phyloP scores from a whole-genome alignment of 2,329 filamentous ascomycete species.

The Ceratocystiopsis sp. region DNA sequence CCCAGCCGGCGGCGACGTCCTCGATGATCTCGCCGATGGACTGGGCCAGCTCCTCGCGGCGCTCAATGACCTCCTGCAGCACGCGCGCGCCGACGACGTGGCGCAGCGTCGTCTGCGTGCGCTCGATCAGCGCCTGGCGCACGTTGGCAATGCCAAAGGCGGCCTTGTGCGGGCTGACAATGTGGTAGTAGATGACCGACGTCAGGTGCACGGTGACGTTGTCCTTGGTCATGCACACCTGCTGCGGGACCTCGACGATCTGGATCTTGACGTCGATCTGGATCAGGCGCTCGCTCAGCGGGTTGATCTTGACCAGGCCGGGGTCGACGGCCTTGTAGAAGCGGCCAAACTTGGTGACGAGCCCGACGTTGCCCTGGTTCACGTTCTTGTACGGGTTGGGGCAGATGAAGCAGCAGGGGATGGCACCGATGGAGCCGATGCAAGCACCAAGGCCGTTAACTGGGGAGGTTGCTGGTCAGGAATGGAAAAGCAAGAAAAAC shows the following conservation, averaged over 20 bases:
- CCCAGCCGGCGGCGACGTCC: conserved; percentile 85
- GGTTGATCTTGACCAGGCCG: conserved; percentile 94
- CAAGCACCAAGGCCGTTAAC: conserved; percentile 44
- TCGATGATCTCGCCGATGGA: conserved; percentile 96
- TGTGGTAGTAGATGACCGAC: conserved; percentile 98
- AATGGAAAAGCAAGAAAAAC: background rate
- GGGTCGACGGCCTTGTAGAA: conserved; percentile 95
- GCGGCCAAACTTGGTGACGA: conserved; percentile 87
- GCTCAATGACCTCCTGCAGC: conserved; percentile 95
- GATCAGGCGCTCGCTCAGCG: conserved; percentile 72
- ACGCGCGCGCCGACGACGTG: conserved; percentile 93
- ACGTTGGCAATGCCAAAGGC: conserved; percentile 94
- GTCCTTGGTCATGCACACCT: conserved; percentile 99
- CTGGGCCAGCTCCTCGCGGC: conserved; percentile 88
- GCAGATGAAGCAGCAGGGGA: conserved; percentile 82
- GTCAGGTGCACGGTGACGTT: conserved; percentile 90
- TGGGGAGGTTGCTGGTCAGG: background rate
- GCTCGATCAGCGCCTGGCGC: conserved; percentile 88
- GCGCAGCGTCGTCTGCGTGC: conserved; percentile 84
- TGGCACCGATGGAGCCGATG: conserved; percentile 65
- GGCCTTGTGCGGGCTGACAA: conserved; percentile 86
- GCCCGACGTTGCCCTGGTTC: conserved; percentile 79
- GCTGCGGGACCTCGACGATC: conserved; percentile 89
- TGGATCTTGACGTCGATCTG: conserved; percentile 99
- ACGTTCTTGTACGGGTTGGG: conserved; percentile 95